A percentile compares a stretch with the other conserved stretches of the same genome.
Evolutionary conservation across 129 eudicot genomes (phyloP).

Genomic region (Daucus carota): DH1_v3.0 NC_030389.2:44755001-44755500

Average conservation of each 20-base stretch:
- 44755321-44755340: slow-evolving; percentile 89
- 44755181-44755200: background rate
- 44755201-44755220: background rate
- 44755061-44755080: background rate
- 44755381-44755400: slow-evolving; percentile 61
- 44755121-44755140: background rate
- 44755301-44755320: slow-evolving; percentile 86
- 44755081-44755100: too few species aligned
- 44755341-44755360: slow-evolving; percentile 90
- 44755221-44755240: background rate
- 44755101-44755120: too few species aligned
- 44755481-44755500: background rate
- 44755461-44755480: background rate
- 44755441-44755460: slow-evolving; percentile 12
- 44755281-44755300: background rate
- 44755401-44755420: slow-evolving; percentile 75
- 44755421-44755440: slow-evolving; percentile 86
- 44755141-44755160: background rate
- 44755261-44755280: background rate
- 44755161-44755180: background rate
- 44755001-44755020: background rate
- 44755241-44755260: background rate
- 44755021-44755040: background rate
- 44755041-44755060: background rate
- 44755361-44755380: slow-evolving; percentile 76